These are phyloP conservation scores for Candida sonorensis DNA, from an alignment of 805 yeast genomes.

Conservation along the genomic window DNA sequence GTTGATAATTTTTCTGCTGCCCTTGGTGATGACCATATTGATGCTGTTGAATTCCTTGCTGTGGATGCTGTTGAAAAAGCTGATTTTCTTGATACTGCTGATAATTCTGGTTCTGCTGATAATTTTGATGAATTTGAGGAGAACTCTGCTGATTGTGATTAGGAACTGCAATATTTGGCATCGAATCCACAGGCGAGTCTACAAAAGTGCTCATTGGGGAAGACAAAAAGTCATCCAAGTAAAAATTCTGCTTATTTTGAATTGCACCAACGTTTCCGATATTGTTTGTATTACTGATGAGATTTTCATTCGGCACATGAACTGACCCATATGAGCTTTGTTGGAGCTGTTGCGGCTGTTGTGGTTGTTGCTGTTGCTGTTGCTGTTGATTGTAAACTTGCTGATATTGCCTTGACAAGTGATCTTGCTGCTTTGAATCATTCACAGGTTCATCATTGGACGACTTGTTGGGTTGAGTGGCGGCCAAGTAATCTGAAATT, in stretches of 20 bases:
- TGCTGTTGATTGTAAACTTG: background rate
- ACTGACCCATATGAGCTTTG: conserved; percentile 1
- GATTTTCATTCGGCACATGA: background rate
- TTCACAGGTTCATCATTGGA: no score
- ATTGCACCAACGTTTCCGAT: background rate
- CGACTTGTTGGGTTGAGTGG: no score
- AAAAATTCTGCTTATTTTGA: background rate
- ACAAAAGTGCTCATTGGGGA: background rate
- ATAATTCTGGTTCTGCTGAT: no score
- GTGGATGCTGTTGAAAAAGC: conserved; percentile 1
- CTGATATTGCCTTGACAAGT: conserved; percentile 1
- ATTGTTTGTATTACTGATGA: background rate
- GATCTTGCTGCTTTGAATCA: no score
- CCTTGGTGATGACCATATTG: background rate
- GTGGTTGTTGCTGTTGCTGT: conserved; percentile 1
- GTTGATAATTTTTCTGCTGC: no score
- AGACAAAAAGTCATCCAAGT: background rate
- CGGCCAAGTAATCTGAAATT: no score
- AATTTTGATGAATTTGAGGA: no score
- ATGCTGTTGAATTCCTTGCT: conserved; percentile 1
- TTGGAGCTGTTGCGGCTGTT: background rate
- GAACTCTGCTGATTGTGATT: no score
- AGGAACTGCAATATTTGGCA: no score
- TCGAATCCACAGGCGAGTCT: no score
- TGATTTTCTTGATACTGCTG: background rate